phyloP scores from a whole-genome alignment of 208 protist species.

The Acanthamoeba triangularis region DNA sequence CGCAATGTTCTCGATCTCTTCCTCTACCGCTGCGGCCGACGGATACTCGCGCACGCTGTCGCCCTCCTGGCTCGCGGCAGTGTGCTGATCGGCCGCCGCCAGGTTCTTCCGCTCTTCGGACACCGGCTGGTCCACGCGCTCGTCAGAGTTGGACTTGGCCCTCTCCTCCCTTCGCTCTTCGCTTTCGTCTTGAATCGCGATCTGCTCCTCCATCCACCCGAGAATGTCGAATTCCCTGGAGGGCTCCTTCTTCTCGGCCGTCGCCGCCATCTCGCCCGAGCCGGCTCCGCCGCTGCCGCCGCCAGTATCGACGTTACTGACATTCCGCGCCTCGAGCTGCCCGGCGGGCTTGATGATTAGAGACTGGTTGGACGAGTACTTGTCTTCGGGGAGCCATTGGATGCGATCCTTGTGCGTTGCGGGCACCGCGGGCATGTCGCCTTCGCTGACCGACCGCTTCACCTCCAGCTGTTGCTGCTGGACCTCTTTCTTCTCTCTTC shows the following conservation, averaged over 20 bases:
- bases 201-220: slow-evolving; percentile 13
- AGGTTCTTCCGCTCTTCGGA: not conserved
- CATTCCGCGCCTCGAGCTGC: not conserved
- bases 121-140: not conserved
- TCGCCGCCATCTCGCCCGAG: not conserved
- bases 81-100: not conserved
- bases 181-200: slow-evolving; percentile 3
- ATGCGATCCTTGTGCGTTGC: not conserved
- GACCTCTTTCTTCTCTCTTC: not conserved
- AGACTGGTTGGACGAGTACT: not conserved
- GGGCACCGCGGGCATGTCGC: not conserved
- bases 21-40: not conserved
- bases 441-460: not conserved
- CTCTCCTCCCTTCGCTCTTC: not conserved
- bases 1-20: not conserved
- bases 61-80: not conserved
- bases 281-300: too few species aligned
- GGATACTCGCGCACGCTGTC: not conserved
- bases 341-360: not conserved
- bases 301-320: too few species aligned
- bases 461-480: not conserved
- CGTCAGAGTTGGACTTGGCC: not conserved
- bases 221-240: slow-evolving; percentile 34
- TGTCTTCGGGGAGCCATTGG: slow-evolving; percentile 12
- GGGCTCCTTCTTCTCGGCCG: not conserved